Evolutionary conservation across 148 eudicot genomes (phyloP).

Genomic region (Suaeda aralocaspica): DNA sequence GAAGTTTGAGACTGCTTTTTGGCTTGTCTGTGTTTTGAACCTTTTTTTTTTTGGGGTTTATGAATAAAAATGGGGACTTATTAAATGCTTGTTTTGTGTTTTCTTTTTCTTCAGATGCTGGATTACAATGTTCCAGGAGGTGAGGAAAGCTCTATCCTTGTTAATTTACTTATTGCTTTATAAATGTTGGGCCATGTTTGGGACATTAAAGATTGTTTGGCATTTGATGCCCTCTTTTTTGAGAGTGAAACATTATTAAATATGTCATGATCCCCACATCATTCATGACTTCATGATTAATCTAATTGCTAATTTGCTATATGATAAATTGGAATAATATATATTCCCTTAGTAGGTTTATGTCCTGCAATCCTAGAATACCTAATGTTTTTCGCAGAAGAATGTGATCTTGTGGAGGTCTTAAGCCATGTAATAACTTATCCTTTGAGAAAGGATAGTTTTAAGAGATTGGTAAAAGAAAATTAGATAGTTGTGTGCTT

Average conservation of each 20-base stretch:
- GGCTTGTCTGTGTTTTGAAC: background rate
- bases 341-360: background rate
- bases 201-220: background rate
- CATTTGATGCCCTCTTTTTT: slow-evolving; percentile 8
- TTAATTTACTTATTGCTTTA: background rate
- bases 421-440: background rate
- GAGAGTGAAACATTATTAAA: background rate
- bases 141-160: slow-evolving; percentile 21
- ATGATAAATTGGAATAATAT: no score
- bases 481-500: background rate
- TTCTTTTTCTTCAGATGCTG: slow-evolving; percentile 55
- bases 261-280: background rate
- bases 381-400: no score
- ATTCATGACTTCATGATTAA: background rate
- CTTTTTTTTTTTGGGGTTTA: slow-evolving; percentile 3
- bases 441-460: background rate
- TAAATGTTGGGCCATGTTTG: slow-evolving; percentile 13
- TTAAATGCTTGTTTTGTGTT: background rate
- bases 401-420: background rate
- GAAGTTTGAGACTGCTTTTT: background rate
- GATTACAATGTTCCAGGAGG: slow-evolving; percentile 98
- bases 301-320: no score
- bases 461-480: no score
- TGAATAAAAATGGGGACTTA: background rate
- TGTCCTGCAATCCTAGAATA: background rate